Base-by-base conservation (phyloP, 2,329 filamentous ascomycete species). In the Fusarium foetens region DNA sequence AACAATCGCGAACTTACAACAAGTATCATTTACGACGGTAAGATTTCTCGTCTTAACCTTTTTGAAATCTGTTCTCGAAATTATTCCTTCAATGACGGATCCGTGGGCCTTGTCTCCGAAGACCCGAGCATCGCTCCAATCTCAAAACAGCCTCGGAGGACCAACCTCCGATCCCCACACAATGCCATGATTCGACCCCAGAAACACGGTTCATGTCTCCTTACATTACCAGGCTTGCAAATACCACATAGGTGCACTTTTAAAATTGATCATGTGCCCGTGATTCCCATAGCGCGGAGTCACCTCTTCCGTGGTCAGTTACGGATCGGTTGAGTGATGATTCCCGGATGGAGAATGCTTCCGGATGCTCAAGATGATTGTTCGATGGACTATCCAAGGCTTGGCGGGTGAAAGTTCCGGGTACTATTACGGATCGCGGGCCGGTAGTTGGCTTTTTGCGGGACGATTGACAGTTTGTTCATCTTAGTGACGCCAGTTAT, bases 121-220 rank as follows among this genome's bases (percentile, higher is more conserved):
- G 14, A 45, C 10, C 21, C 43, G 17, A 59, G 25, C 25, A 36
- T 46, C 13, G 29, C 35, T 45, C 16, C 23, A 14, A 31, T 9
- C 71, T 60, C 29, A 58, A 72, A 63, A 29, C 42, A 63, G 59
- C 35, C 29, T 66, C 71, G 71, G 71, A 73, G 42, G 33, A 36
- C 46, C 29, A 49, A 27, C 36, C 43, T 73, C 71, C 71, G 71
- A 53, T 36, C 43, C 45, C 59, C 66, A 72, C 67, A n/a, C 64
- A 31, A 52, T 51, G 23, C 38, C 27, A 38, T 42, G 29, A 61
- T 27, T 31, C 29, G 19, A 43, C 41, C 12, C 41, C 31, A 29
- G 25, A 33, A 21, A 29, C 21, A 58, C 39, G 35, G 35, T 27
- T 63, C 21, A 29, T 35, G 5, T 46, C 23, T 52, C 49, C 25